Evolutionary conservation across 2,329 filamentous ascomycete species (phyloP).

Genomic region (Diaporthe helianthi): DNA sequence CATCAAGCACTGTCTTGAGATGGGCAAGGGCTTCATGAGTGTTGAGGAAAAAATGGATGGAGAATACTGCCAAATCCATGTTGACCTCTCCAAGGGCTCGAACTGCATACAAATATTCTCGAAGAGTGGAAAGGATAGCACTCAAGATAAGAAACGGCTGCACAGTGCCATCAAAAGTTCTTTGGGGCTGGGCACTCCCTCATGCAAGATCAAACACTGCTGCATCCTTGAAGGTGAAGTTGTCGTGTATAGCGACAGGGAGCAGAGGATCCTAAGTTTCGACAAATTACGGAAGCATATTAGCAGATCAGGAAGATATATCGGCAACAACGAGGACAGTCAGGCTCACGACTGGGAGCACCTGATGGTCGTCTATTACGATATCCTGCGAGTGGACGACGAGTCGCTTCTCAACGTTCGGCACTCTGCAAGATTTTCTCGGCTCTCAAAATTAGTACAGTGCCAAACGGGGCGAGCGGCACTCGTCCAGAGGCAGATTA

Average conservation of each 20-base stretch:
- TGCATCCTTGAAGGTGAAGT: conserved; percentile 89
- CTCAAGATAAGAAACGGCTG: conserved; percentile 64
- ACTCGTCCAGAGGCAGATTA: conserved; percentile 69
- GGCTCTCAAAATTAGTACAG: conserved; percentile 63
- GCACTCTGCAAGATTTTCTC: conserved; percentile 65
- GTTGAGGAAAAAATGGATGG: conserved; percentile 86
- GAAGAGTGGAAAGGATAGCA: conserved; percentile 91
- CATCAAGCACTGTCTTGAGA: conserved; percentile 76
- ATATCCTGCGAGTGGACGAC: conserved; percentile 61
- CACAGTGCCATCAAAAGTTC: conserved; percentile 66
- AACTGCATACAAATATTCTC: conserved; percentile 81
- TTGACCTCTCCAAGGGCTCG: conserved; percentile 66
- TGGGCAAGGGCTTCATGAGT: conserved; percentile 69
- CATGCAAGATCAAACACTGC: conserved; percentile 65
- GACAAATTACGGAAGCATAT: conserved; percentile 85
- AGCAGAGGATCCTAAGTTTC: conserved; percentile 73
- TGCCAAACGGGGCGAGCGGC: conserved; percentile 67
- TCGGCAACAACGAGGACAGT: conserved; percentile 74
- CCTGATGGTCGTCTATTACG: conserved; percentile 69
- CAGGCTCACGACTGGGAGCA: conserved; percentile 61
- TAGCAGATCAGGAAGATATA: conserved; percentile 71
- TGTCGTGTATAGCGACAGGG: conserved; percentile 75
- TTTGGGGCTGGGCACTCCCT: conserved; percentile 64
- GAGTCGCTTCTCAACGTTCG: conserved; percentile 57
- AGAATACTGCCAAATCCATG: conserved; percentile 89